A percentile compares a stretch with the other conserved stretches of the same genome.
phyloP scores from a whole-genome alignment of 768 basidiomycete genomes.

The Naganishia vishniacii region DNA sequence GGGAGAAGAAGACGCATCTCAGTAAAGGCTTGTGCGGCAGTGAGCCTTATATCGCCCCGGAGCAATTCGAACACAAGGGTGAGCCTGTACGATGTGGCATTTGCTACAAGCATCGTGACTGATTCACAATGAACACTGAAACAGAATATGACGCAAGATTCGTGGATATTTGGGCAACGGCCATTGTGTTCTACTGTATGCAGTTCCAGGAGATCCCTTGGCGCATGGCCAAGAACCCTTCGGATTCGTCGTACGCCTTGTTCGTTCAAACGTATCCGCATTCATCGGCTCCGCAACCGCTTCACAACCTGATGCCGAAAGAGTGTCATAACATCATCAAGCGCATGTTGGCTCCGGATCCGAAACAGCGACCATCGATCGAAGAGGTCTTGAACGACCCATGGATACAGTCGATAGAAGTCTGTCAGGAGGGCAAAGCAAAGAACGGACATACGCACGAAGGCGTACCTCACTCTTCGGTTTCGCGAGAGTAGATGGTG shows the following conservation, averaged over 20 bases:
- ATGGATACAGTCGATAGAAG: conserved; percentile 76
- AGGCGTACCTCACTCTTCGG: conserved; percentile 26
- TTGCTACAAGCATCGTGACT: neutral
- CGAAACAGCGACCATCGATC: conserved; percentile 65
- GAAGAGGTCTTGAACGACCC: conserved; percentile 72
- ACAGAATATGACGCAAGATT: conserved; percentile 93
- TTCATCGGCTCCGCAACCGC: conserved; percentile 55
- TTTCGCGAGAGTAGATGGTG: conserved; percentile 2
- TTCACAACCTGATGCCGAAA: conserved; percentile 81
- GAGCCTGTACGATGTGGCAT: conserved; percentile 52
- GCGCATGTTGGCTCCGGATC: conserved; percentile 93
- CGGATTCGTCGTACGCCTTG: conserved; percentile 72
- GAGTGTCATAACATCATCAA: conserved; percentile 76
- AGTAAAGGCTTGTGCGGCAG: conserved; percentile 94
- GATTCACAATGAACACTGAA: conserved; percentile 28
- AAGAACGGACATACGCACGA: conserved; percentile 40
- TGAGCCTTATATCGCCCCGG: conserved; percentile 97
- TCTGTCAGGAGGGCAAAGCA: conserved; percentile 58
- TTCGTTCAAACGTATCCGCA: conserved; percentile 62
- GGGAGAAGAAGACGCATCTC: conserved; percentile 95
- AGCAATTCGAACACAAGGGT: conserved; percentile 96
- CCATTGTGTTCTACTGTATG: conserved; percentile 95
- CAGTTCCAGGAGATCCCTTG: conserved; percentile 95
- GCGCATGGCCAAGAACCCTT: conserved; percentile 74
- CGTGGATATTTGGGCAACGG: conserved; percentile 96